phyloP scores from a whole-genome alignment of 495 filamentous ascomycete genomes.

The Penicillium odoratum region DNA sequence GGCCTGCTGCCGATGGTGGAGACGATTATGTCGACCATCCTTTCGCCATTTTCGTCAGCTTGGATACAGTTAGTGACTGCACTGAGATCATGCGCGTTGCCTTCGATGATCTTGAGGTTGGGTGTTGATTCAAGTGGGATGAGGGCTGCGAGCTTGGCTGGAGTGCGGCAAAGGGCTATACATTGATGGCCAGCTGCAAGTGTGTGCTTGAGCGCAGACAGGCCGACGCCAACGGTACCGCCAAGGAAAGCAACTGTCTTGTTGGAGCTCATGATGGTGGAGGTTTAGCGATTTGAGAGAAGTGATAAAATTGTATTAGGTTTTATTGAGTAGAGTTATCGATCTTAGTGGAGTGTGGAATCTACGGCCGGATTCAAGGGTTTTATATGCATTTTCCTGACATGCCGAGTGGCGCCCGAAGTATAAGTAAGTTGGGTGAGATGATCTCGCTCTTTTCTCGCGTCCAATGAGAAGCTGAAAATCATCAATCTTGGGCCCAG shows the following conservation, averaged over 20 bases:
- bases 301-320: not conserved
- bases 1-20: slow-evolving; percentile 36
- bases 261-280: slow-evolving; percentile 16
- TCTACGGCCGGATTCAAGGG: not conserved
- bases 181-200: slow-evolving; percentile 52
- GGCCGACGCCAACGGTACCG: slow-evolving; percentile 50
- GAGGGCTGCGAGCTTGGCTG: slow-evolving; percentile 56
- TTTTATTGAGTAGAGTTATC: not conserved
- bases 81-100: slow-evolving; percentile 49
- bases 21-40: slow-evolving; percentile 31
- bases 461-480: slow-evolving; percentile 8
- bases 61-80: slow-evolving; percentile 39
- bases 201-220: slow-evolving; percentile 47
- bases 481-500: not conserved
- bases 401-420: slow-evolving; percentile 2
- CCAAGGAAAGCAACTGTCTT: slow-evolving; percentile 51
- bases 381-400: not conserved
- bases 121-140: slow-evolving; percentile 32
- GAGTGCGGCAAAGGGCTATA: slow-evolving; percentile 58
- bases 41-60: slow-evolving; percentile 15
- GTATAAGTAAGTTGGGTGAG: slow-evolving; percentile 1
- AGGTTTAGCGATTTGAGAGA: not conserved
- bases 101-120: slow-evolving; percentile 50
- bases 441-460: slow-evolving; percentile 18
- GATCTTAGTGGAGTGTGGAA: not conserved